Evolutionary conservation across 1,284 basidiomycete species (phyloP).

Genomic region (Pterulicium gracile): DNA sequence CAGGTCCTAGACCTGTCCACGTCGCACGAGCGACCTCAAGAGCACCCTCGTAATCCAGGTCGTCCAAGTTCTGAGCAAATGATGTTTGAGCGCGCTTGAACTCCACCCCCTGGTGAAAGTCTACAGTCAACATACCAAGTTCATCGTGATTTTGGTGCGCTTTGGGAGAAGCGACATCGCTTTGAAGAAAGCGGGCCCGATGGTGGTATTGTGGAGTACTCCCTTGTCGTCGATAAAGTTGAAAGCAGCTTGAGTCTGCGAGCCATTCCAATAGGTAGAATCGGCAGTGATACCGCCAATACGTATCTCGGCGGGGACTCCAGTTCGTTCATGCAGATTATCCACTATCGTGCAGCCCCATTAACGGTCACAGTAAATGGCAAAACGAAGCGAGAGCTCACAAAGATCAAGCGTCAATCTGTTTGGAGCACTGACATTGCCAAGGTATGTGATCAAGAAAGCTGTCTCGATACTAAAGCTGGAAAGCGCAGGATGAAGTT

Average conservation of each 20-base stretch:
- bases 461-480: slow-evolving; percentile 44
- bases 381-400: background rate
- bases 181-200: slow-evolving; percentile 37
- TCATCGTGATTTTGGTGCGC: slow-evolving; percentile 34
- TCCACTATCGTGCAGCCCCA: slow-evolving; percentile 26
- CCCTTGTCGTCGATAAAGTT: slow-evolving; percentile 32
- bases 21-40: slow-evolving; percentile 31
- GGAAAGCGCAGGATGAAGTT: slow-evolving; percentile 29
- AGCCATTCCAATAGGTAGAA: slow-evolving; percentile 34
- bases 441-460: slow-evolving; percentile 35
- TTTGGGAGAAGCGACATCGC: slow-evolving; percentile 31
- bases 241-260: slow-evolving; percentile 25
- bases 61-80: slow-evolving; percentile 25
- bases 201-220: slow-evolving; percentile 34
- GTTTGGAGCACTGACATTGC: slow-evolving; percentile 32
- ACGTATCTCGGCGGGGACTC: slow-evolving; percentile 31
- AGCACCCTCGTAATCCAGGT: slow-evolving; percentile 29
- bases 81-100: background rate
- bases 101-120: background rate
- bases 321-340: slow-evolving; percentile 31
- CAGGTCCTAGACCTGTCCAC: slow-evolving; percentile 22
- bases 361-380: background rate
- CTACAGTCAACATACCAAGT: slow-evolving; percentile 20
- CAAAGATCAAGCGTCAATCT: slow-evolving; percentile 19
- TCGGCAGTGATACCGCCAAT: slow-evolving; percentile 43